Percentiles rank a stretch among this genome's conserved stretches.
These are phyloP conservation scores for Flaveria robusta DNA, from an alignment of 129 eudicot genomes.

Conservation along the genomic window DNA sequence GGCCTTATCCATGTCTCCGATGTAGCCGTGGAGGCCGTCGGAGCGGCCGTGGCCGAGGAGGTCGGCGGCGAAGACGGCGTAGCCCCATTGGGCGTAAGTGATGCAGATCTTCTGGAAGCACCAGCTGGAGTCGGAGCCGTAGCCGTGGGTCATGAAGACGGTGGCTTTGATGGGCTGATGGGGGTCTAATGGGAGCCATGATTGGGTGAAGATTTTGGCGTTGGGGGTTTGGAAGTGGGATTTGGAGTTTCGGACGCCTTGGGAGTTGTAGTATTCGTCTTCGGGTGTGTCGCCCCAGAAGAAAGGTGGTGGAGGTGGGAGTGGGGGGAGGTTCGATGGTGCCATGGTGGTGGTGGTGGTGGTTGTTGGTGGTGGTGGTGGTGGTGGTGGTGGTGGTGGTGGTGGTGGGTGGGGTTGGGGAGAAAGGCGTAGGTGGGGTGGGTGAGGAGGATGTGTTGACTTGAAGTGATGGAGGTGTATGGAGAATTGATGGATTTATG, in stretches of 20 bases:
- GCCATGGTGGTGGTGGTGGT: conserved; percentile 39
- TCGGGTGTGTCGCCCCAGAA: conserved; percentile 91
- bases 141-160: conserved; percentile 82
- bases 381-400: neutral
- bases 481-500: no score
- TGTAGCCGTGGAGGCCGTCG: conserved; percentile 67
- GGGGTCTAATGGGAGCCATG: conserved; percentile 55
- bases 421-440: no score
- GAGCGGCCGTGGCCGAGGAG: conserved; percentile 82
- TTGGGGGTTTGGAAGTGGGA: conserved; percentile 68
- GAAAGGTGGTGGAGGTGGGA: conserved; percentile 54
- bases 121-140: conserved; percentile 83
- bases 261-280: conserved; percentile 66
- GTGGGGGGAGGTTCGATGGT: conserved; percentile 24
- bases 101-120: conserved; percentile 78
- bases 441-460: neutral
- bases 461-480: neutral
- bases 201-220: conserved; percentile 73
- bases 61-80: conserved; percentile 81
- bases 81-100: conserved; percentile 71
- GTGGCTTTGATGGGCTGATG: conserved; percentile 50
- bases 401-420: neutral
- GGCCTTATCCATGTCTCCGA: conserved; percentile 58
- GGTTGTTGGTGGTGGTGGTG: neutral
- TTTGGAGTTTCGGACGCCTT: conserved; percentile 62